Base-by-base conservation (phyloP, 371 early-diverging fungal genomes). In the Rhizopus microsporus region DNA sequence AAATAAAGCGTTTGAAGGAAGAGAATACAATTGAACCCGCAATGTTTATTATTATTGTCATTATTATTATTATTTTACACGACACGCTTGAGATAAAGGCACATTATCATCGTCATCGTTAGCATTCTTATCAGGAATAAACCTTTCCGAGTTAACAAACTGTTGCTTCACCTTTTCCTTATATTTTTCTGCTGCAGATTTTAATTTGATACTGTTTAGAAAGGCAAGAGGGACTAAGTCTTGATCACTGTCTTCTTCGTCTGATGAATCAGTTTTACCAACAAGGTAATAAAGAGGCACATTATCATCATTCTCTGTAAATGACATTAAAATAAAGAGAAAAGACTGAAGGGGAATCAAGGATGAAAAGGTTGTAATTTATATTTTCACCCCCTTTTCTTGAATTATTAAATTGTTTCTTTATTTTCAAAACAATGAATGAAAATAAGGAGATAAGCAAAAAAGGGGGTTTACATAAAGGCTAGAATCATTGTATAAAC, bases 121-220 rank as follows among this genome's bases (percentile, higher is more conserved):
- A 23, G 23, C 23, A 23, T 23, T 23, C 23, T 23, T 23, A 23
- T 23, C 23, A 23, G 23, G 23, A 31, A 32, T 57, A 49, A 37
- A 33, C 12, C 31, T 23, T 45, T 17, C 33, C 33, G 15, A 54
- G 52, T 17, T 46, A 39, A 47, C 47, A 30, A 43, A 49, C 51
- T 51, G 48, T 10, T 31, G 39, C 33, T 51, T 56, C 29, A 65
- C 57, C 44, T 57, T 60, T 54, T 65, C 57, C 34, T 65, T 65
- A 39, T 65, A 65, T 57, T 65, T 65, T 16, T 65, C 61, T 48
- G 65, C 65, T 5, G 54, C 61, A 7, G 65, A 65, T 54, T 65
- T 57, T 33, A 60, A 50, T 30, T 60, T 56, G 12, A 47, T 4
- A 34, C 55, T 38, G 38, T 59, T 48, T 9, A 65, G 39, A 7